Evolutionary conservation across 306 rosid genomes (phyloP).

Genomic region (Vigna unguiculata): DNA sequence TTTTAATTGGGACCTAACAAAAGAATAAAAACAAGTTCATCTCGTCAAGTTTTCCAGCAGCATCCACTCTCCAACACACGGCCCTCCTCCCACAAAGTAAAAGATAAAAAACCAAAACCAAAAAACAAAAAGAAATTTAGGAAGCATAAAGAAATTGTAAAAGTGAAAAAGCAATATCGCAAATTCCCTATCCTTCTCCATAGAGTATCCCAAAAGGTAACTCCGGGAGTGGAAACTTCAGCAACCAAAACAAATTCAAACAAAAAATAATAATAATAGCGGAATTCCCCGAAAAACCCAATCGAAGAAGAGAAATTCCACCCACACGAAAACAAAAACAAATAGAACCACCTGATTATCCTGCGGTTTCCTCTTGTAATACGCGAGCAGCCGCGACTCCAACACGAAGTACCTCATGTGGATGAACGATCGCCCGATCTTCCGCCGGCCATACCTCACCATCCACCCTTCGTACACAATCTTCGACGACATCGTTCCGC

Average conservation of each 20-base stretch:
- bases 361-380: slow-evolving; percentile 95
- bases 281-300: background rate
- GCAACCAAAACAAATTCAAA: slow-evolving; percentile 15
- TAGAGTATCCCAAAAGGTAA: background rate
- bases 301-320: background rate
- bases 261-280: background rate
- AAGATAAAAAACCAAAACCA: slow-evolving; percentile 3
- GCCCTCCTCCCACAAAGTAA: slow-evolving; percentile 34
- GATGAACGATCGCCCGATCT: slow-evolving; percentile 96
- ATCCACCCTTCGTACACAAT: slow-evolving; percentile 99
- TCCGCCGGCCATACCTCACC: slow-evolving; percentile 95
- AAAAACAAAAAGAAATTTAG: background rate
- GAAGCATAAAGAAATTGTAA: slow-evolving; percentile 30
- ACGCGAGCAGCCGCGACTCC: slow-evolving; percentile 91
- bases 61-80: slow-evolving; percentile 25
- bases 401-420: slow-evolving; percentile 98
- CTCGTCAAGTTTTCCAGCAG: slow-evolving; percentile 16
- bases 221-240: slow-evolving; percentile 31
- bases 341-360: slow-evolving; percentile 75
- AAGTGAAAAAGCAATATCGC: slow-evolving; percentile 21
- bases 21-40: slow-evolving; percentile 39
- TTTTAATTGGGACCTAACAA: slow-evolving; percentile 88
- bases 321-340: background rate
- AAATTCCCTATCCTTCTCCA: slow-evolving; percentile 22
- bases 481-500: slow-evolving; percentile 78